Percentiles rank a stretch among this genome's conserved stretches.
phyloP scores from a whole-genome alignment of 208 protist species.

The Baffinella frigidus region DNA sequence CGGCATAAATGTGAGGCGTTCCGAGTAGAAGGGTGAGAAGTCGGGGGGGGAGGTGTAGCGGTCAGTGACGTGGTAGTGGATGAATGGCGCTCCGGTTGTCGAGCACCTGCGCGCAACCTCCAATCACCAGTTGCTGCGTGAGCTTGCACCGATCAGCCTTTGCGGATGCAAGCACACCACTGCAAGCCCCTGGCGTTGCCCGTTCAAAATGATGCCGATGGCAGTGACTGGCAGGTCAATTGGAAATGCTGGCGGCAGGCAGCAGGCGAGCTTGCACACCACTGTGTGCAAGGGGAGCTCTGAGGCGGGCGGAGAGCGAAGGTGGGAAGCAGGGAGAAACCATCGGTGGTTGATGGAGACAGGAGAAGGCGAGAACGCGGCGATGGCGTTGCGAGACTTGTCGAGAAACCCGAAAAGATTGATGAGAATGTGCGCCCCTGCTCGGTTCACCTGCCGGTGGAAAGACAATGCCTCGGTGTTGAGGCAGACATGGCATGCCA shows the following conservation, averaged over 20 bases:
- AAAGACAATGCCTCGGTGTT: no score
- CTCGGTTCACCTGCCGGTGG: background rate
- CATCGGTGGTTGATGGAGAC: conserved; percentile 30
- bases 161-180: no score
- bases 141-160: no score
- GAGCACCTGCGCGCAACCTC: no score
- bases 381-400: conserved; percentile 48
- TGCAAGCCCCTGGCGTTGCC: no score
- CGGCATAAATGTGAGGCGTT: background rate
- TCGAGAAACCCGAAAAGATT: conserved; percentile 26
- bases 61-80: background rate
- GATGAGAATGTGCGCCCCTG: background rate
- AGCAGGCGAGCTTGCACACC: no score
- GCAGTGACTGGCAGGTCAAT: no score
- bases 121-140: no score
- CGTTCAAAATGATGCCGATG: no score
- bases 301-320: background rate
- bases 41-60: background rate
- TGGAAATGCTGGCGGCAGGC: no score
- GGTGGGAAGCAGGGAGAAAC: background rate
- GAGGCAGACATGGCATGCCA: no score
- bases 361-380: background rate
- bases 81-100: background rate
- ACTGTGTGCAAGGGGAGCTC: no score
- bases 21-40: background rate